These are phyloP conservation scores for Penicillium bovifimosum DNA, from an alignment of 495 filamentous ascomycete genomes.

Conservation along the genomic window DNA sequence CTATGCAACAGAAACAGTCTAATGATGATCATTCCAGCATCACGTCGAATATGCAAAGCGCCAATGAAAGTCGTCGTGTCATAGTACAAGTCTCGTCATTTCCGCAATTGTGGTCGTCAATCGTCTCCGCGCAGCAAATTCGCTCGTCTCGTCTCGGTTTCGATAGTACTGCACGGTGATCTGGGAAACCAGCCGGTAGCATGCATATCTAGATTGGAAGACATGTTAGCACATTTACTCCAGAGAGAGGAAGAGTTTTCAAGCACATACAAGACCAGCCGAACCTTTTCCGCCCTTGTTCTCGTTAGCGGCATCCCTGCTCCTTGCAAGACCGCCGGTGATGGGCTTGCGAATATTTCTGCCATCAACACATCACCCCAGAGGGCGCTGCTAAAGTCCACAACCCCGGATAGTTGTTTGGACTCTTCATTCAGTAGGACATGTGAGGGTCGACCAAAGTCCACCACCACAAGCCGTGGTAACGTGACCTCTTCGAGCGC, in stretches of 20 bases:
- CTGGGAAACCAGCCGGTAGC: slow-evolving; percentile 35
- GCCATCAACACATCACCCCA: slow-evolving; percentile 49
- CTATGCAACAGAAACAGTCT: slow-evolving; percentile 3
- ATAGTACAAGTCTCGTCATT: slow-evolving; percentile 16
- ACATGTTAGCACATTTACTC: background rate
- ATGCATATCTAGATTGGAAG: slow-evolving; percentile 30
- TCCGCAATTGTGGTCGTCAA: slow-evolving; percentile 27
- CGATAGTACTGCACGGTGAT: slow-evolving; percentile 42
- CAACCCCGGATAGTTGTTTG: slow-evolving; percentile 39
- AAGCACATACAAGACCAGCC: slow-evolving; percentile 34
- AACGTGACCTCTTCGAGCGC: slow-evolving; percentile 51
- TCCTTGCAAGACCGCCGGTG: slow-evolving; percentile 32
- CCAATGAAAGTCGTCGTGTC: background rate
- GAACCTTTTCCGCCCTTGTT: slow-evolving; percentile 21
- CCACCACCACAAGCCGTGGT: slow-evolving; percentile 53
- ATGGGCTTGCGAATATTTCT: slow-evolving; percentile 37
- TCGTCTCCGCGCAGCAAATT: slow-evolving; percentile 36
- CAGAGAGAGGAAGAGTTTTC: background rate
- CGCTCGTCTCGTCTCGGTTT: slow-evolving; percentile 29
- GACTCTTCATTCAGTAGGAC: slow-evolving; percentile 52
- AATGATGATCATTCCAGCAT: slow-evolving; percentile 3
- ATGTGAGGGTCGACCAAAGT: slow-evolving; percentile 50
- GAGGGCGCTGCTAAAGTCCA: slow-evolving; percentile 42
- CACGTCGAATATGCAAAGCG: slow-evolving; percentile 2
- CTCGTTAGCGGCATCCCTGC: slow-evolving; percentile 27